Conservation (phyloP, 371 early-diverging fungal species). For the Actinomortierella ambigua region DNA sequence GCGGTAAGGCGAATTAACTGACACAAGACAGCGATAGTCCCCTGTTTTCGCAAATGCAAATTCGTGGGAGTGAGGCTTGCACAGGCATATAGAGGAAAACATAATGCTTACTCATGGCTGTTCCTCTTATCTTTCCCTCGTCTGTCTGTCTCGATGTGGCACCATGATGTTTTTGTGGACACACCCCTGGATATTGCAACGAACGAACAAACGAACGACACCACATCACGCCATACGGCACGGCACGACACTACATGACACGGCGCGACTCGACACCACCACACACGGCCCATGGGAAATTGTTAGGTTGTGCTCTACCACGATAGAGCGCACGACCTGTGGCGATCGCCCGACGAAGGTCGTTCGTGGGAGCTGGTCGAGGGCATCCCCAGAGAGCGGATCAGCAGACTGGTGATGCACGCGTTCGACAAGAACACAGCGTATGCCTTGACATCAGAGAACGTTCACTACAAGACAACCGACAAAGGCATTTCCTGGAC, state of each 20-base stretch:
- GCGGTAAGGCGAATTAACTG: too few species aligned
- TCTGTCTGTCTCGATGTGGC: background rate
- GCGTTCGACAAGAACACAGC: conserved; percentile 63
- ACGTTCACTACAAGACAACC: conserved; percentile 66
- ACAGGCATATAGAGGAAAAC: background rate
- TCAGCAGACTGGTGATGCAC: conserved; percentile 58
- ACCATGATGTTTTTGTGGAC: background rate
- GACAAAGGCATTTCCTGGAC: conserved; percentile 73
- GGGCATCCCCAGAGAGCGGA: conserved; percentile 48
- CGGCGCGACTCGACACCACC: background rate
- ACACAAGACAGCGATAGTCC: background rate
- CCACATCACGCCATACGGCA: background rate
- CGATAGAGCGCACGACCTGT: conserved; percentile 58
- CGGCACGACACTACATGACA: background rate
- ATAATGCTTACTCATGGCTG: background rate
- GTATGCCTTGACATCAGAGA: conserved; percentile 60
- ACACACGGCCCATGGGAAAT: background rate
- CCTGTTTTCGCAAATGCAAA: background rate
- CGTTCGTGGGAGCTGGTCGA: conserved; percentile 59
- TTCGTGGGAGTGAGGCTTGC: background rate
- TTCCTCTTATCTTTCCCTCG: background rate
- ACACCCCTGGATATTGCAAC: background rate
- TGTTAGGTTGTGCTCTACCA: conserved; percentile 62
- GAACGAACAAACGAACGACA: background rate
- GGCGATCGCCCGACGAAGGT: conserved; percentile 72